A percentile compares a stretch with the other conserved stretches of the same genome.
Evolutionary conservation across 2,329 filamentous ascomycete genomes (phyloP).

Genomic region (Thermoascus crustaceus): DNA sequence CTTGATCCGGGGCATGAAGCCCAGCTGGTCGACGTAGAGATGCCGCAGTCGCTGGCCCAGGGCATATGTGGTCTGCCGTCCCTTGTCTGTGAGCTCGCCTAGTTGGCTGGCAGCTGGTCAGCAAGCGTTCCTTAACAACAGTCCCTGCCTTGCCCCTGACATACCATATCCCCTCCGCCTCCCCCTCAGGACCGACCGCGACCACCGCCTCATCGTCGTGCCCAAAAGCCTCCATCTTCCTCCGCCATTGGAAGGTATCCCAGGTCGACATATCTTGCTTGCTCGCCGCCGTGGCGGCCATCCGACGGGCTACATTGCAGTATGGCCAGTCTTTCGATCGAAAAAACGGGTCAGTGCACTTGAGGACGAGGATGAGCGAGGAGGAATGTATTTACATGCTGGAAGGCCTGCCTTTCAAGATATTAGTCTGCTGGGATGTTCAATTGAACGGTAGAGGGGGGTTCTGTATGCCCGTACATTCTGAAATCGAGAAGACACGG

Average conservation of each 20-base stretch:
- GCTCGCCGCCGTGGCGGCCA: constrained; percentile 55
- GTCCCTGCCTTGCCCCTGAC: constrained; percentile 21
- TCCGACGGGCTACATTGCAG: constrained; percentile 66
- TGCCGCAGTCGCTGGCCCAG: constrained; percentile 60
- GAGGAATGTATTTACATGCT: constrained; percentile 33
- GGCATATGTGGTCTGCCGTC: constrained; percentile 61
- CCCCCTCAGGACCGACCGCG: constrained; percentile 13
- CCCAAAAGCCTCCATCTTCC: constrained; percentile 77
- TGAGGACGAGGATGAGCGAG: constrained; percentile 1
- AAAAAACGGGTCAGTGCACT: constrained; percentile 13
- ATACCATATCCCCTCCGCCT: constrained; percentile 58
- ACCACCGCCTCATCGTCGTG: constrained; percentile 53
- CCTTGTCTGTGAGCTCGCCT: constrained; percentile 66
- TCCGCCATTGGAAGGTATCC: constrained; percentile 54
- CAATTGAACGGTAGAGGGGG: constrained; percentile 2
- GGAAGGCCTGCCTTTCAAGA: constrained; percentile 40
- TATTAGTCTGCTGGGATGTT: constrained; percentile 12
- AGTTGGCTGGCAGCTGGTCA: constrained; percentile 30
- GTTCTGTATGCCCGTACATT: constrained; percentile 55
- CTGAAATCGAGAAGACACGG: constrained; percentile 79
- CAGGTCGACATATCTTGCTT: constrained; percentile 46
- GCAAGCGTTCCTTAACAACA: constrained; percentile 5
- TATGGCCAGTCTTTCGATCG: constrained; percentile 67
- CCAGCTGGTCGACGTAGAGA: constrained; percentile 67
- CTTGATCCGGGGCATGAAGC: constrained; percentile 58